phyloP scores from a whole-genome alignment of 2,329 filamentous ascomycete genomes.

The Xylaria sp. region DNA sequence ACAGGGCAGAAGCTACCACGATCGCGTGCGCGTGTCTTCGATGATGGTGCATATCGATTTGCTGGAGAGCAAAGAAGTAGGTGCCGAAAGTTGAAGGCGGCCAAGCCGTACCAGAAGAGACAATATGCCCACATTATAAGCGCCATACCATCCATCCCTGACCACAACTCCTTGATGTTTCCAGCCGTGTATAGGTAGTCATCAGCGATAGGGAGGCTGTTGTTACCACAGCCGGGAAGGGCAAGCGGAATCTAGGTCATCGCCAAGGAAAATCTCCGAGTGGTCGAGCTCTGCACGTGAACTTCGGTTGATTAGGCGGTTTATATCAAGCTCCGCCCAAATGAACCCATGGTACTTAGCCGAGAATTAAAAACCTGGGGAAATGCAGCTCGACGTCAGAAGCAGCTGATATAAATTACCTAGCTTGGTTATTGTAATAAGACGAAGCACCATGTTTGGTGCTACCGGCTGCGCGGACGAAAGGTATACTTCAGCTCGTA shows the following conservation, averaged over 20 bases:
- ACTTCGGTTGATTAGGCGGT: constrained; percentile 35
- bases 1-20: constrained; percentile 24
- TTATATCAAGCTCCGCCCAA: constrained; percentile 15
- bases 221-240: constrained; percentile 21
- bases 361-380: constrained; percentile 36
- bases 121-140: constrained; percentile 33
- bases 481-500: constrained; percentile 18
- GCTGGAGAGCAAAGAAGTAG: constrained; percentile 14
- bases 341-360: constrained; percentile 34
- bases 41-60: constrained; percentile 25
- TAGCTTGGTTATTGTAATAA: constrained; percentile 12
- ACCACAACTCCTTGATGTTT: background rate
- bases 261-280: constrained; percentile 24
- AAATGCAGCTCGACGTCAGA: constrained; percentile 32
- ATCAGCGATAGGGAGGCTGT: constrained; percentile 10
- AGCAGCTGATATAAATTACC: constrained; percentile 25
- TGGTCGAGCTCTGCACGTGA: constrained; percentile 29
- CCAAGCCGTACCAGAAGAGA: constrained; percentile 22
- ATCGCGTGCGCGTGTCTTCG: constrained; percentile 14
- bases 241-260: constrained; percentile 33
- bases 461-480: constrained; percentile 14
- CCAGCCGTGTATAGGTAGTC: background rate
- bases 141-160: background rate
- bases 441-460: constrained; percentile 12
- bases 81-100: constrained; percentile 12